These are phyloP conservation scores for Lactarius pseudohatsudake DNA, from an alignment of 768 basidiomycete genomes.

Conservation along the genomic window DNA sequence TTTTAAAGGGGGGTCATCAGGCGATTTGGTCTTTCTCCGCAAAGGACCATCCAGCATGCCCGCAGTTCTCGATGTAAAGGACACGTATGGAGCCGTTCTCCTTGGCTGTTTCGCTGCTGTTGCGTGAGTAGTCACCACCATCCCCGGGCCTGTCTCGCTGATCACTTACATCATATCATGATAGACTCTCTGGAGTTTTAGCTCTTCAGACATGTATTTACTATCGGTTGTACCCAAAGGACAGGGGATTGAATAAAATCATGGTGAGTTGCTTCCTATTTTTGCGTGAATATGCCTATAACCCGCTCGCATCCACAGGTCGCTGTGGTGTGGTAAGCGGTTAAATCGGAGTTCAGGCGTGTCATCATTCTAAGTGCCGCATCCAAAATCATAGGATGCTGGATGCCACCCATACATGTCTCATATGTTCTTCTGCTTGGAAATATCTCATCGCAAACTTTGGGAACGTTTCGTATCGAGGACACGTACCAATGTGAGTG, in stretches of 20 bases:
- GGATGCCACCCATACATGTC: slow-evolving; percentile 20
- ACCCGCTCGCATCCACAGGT: slow-evolving; percentile 17
- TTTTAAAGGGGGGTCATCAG: neutral
- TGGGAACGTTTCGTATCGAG: slow-evolving; percentile 13
- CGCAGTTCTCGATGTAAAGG: slow-evolving; percentile 10
- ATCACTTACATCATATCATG: neutral
- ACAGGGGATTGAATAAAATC: slow-evolving; percentile 10
- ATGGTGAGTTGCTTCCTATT: slow-evolving; percentile 13
- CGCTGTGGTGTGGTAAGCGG: slow-evolving; percentile 19
- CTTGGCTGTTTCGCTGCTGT: slow-evolving; percentile 22
- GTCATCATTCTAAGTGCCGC: neutral
- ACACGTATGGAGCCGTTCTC: slow-evolving; percentile 23
- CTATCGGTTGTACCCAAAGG: slow-evolving; percentile 20
- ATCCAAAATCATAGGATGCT: slow-evolving; percentile 15
- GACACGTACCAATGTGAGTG: slow-evolving; percentile 23
- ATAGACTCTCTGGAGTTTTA: slow-evolving; percentile 28
- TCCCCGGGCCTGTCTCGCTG: neutral
- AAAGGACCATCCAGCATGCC: slow-evolving; percentile 15
- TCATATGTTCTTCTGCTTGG: slow-evolving; percentile 27
- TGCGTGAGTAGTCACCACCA: slow-evolving; percentile 11
- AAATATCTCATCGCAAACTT: slow-evolving; percentile 27
- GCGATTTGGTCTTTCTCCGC: slow-evolving; percentile 3
- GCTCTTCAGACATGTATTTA: slow-evolving; percentile 24
- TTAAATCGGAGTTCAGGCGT: neutral
- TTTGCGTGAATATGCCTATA: neutral